Evolutionary conservation across 2,329 filamentous ascomycete genomes (phyloP).

Genomic region (Colletotrichum australisinense): DNA sequence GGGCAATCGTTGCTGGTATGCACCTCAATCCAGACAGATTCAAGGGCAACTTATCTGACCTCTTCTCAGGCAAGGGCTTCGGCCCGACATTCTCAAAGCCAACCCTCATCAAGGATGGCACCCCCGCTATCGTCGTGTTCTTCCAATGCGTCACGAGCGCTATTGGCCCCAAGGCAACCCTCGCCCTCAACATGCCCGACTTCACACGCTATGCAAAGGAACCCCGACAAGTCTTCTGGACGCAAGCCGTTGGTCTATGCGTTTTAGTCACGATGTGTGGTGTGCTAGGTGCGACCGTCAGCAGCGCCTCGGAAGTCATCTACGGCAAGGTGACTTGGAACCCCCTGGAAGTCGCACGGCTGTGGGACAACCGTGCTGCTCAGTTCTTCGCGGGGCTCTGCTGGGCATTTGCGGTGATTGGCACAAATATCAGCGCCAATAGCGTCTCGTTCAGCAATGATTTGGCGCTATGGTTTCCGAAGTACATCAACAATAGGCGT

Average conservation of each 20-base stretch:
- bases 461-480: conserved; percentile 61
- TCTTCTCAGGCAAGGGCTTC: conserved; percentile 28
- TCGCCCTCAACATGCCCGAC: conserved; percentile 38
- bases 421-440: conserved; percentile 66
- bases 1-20: conserved; percentile 35
- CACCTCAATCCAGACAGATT: rapidly evolving
- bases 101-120: conserved; percentile 34
- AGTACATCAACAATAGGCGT: conserved; percentile 63
- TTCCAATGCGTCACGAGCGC: conserved; percentile 40
- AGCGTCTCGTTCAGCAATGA: conserved; percentile 65
- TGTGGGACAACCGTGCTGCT: conserved; percentile 44
- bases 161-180: conserved; percentile 37
- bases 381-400: conserved; percentile 44
- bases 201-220: conserved; percentile 38
- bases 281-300: conserved; percentile 58
- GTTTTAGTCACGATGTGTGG: conserved; percentile 45
- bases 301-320: conserved; percentile 48
- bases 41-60: background rate
- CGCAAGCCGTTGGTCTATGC: conserved; percentile 34
- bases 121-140: conserved; percentile 36
- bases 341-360: conserved; percentile 41
- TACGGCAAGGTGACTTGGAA: conserved; percentile 43
- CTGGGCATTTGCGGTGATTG: conserved; percentile 56
- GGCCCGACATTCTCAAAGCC: conserved; percentile 39
- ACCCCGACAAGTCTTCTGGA: conserved; percentile 35